phyloP scores from a whole-genome alignment of 148 eudicot species.

The Chenopodium quinoa region DNA sequence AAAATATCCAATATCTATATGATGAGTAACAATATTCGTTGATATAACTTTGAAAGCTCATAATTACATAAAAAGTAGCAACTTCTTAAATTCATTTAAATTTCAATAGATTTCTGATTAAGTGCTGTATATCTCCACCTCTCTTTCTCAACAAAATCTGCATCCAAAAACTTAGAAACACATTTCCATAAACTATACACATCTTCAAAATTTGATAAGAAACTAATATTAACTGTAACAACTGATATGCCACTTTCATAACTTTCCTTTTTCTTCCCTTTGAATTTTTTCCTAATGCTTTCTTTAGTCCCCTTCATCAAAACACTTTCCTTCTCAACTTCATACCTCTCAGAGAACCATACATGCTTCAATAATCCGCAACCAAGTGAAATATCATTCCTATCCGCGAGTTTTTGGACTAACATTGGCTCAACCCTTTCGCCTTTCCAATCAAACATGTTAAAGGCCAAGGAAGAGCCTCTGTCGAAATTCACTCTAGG shows the following conservation, averaged over 20 bases:
- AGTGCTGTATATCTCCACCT: constrained; percentile 77
- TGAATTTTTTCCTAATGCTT: background rate
- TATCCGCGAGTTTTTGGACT: constrained; percentile 72
- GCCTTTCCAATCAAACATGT: constrained; percentile 73
- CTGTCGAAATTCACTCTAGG: constrained; percentile 49
- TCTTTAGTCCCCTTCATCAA: constrained; percentile 27
- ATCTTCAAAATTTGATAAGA: constrained; percentile 74
- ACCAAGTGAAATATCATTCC: constrained; percentile 58
- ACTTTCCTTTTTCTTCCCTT: constrained; percentile 24
- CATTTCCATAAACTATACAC: constrained; percentile 71
- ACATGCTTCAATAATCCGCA: constrained; percentile 47
- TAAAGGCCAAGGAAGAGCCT: constrained; percentile 61
- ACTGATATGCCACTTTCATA: constrained; percentile 36
- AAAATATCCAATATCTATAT: no score
- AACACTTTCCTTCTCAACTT: constrained; percentile 26
- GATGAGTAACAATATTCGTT: no score
- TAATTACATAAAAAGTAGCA: no score
- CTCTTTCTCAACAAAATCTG: constrained; percentile 84
- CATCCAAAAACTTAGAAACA: constrained; percentile 72
- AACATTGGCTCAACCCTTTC: constrained; percentile 58
- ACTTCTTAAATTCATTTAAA: constrained; percentile 19
- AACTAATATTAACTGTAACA: constrained; percentile 49
- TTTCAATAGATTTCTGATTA: constrained; percentile 61
- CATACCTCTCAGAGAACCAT: constrained; percentile 50
- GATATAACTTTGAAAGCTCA: no score